Conservation (phyloP, 2,329 filamentous ascomycete species). For the Aspergillus costaricaensis region DNA sequence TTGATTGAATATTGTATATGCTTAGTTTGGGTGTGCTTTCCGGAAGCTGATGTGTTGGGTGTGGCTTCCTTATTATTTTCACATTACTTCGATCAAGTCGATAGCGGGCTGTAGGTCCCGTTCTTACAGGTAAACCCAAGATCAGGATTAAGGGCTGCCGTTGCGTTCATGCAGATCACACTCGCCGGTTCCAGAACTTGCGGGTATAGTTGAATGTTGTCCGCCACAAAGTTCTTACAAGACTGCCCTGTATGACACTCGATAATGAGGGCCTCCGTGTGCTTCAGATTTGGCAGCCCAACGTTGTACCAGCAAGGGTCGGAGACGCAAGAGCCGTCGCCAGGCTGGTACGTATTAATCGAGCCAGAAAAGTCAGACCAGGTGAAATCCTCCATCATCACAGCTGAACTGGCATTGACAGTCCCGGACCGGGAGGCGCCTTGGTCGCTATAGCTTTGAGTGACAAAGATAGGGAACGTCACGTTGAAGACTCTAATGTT, state of each 20-base stretch:
- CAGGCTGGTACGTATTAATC: conserved; percentile 46
- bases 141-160: conserved; percentile 34
- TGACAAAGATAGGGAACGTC: conserved; percentile 51
- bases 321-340: conserved; percentile 47
- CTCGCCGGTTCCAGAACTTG: conserved; percentile 32
- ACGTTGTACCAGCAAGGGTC: conserved; percentile 50
- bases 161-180: conserved; percentile 41
- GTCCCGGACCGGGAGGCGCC: conserved; percentile 31
- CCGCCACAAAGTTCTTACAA: conserved; percentile 39
- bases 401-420: conserved; percentile 39
- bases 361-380: conserved; percentile 47
- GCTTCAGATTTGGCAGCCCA: conserved; percentile 41
- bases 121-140: conserved; percentile 40
- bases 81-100: too few species aligned
- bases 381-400: conserved; percentile 47
- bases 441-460: conserved; percentile 49
- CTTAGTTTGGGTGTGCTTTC: neutral
- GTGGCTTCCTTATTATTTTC: neutral
- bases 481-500: conserved; percentile 49
- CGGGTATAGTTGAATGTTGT: conserved; percentile 37
- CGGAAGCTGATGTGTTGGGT: neutral
- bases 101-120: conserved; percentile 31
- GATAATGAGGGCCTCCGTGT: conserved; percentile 46
- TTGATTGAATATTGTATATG: too few species aligned
- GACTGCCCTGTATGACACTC: conserved; percentile 46